Evolutionary conservation across 352 stramenopile genomes (phyloP), one percentile per base, ranked within the genome.

Genomic region (Phytophthora pinifolia): DNA sequence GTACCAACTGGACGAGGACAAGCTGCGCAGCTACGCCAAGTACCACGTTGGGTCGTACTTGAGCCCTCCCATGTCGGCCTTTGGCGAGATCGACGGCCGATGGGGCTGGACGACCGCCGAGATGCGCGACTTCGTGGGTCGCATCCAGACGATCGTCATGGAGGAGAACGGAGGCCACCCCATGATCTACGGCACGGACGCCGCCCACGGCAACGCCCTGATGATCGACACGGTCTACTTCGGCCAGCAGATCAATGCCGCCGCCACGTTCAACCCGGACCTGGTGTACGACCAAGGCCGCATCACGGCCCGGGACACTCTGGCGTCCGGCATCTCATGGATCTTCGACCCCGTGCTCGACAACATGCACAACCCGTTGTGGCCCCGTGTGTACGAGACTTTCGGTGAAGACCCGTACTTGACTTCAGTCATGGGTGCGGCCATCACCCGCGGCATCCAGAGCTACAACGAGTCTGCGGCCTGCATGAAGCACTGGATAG

Each of bases 401-500:
- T 98, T 96, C 72, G 88, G 91, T 7, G 84, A 97, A 74, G 88
- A 97, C 51, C 83, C 84, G 3, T 56, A 84, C 20, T 29, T 94
- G 6, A 83, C 79, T 1, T 76, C 79, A 0, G 57, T 76, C 12
- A 86, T 97, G 72, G 86, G 64, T 0, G 56, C 61, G 14, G 67
- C 70, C 5, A 76, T 92, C 47, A 63, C 94, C 17, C 49, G 69
- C 7, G 89, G 87, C 4, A 62, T 96, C 10, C 87, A 97, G 56
- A 67, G 60, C 43, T 70, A 65, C 41, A 59, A 54, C 22, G 43
- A 65, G 8, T 67, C 75, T 6, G 79, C 85, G 3, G 86, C 86
- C 4, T 93, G 83, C 56, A 84, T 92, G 74, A 94, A 96, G 55
- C 83, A 94, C 59, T 70, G 92, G 49, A 84, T 94, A 38, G 84